phyloP scores from a whole-genome alignment of 768 basidiomycete genomes.

The Candolleomyces efflorescens region DNA sequence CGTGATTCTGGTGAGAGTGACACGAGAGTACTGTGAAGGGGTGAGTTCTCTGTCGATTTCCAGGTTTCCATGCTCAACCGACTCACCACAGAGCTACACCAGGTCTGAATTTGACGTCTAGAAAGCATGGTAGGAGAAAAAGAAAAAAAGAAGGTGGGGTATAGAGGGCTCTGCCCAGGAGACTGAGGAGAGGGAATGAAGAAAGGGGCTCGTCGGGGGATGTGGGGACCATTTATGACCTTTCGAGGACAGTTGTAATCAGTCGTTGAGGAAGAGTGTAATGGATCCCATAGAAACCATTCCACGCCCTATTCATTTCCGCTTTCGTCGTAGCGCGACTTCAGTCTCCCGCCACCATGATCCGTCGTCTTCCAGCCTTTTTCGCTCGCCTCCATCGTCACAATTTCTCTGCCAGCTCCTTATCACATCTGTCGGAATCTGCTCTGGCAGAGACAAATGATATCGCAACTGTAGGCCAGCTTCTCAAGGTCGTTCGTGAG shows the following conservation, averaged over 20 bases:
- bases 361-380: background rate
- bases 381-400: background rate
- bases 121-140: constrained; percentile 1
- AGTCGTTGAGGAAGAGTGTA: too few relatives aligned
- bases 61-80: background rate
- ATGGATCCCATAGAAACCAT: constrained; percentile 5
- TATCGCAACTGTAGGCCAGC: constrained; percentile 51
- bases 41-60: background rate
- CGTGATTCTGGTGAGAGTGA: constrained; percentile 36
- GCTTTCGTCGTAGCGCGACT: background rate
- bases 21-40: constrained; percentile 28
- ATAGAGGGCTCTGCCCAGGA: constrained; percentile 17
- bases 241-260: too few relatives aligned
- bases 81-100: constrained; percentile 11
- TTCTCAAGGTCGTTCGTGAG: constrained; percentile 57
- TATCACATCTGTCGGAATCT: constrained; percentile 17
- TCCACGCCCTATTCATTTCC: background rate
- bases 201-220: background rate
- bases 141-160: background rate
- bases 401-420: background rate
- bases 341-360: background rate
- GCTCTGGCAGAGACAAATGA: constrained; percentile 53
- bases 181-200: constrained; percentile 9
- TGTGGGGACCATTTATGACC: background rate
- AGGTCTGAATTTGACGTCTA: background rate